phyloP scores from a whole-genome alignment of 1,139 yeast genomes.

The Yamadazyma sp. region DNA sequence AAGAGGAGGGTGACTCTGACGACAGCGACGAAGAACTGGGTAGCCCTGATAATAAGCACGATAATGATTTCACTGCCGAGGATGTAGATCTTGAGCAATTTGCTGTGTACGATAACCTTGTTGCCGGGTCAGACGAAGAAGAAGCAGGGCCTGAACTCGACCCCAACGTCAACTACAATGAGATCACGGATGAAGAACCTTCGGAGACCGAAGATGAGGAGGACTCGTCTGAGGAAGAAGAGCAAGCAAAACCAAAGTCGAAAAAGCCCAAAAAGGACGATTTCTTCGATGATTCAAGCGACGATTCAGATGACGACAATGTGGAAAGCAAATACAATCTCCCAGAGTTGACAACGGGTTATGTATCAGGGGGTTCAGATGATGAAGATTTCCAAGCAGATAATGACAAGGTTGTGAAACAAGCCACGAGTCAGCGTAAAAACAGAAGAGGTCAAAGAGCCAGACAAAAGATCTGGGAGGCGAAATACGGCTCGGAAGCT shows the following conservation, averaged over 20 bases:
- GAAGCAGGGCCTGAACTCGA: slow-evolving; percentile 30
- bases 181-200: slow-evolving; percentile 63
- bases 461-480: slow-evolving; percentile 93
- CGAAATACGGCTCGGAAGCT: slow-evolving; percentile 82
- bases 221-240: slow-evolving; percentile 13
- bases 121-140: slow-evolving; percentile 54
- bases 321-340: slow-evolving; percentile 33
- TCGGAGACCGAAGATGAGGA: slow-evolving; percentile 25
- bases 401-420: slow-evolving; percentile 59
- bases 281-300: slow-evolving; percentile 33
- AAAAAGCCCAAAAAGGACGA: slow-evolving; percentile 33
- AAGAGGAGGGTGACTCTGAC: slow-evolving; percentile 57
- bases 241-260: slow-evolving; percentile 15
- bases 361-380: slow-evolving; percentile 75
- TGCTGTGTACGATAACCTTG: slow-evolving; percentile 51
- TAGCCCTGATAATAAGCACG: slow-evolving; percentile 30
- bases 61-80: slow-evolving; percentile 60
- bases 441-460: slow-evolving; percentile 97
- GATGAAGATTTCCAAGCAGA: slow-evolving; percentile 55
- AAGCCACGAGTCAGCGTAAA: slow-evolving; percentile 56
- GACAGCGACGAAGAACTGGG: slow-evolving; percentile 44
- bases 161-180: slow-evolving; percentile 53
- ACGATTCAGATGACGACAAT: slow-evolving; percentile 23
- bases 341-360: slow-evolving; percentile 77
- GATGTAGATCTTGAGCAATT: slow-evolving; percentile 16